Conservation (phyloP, 169 alveolate genomes). For the Cryptosporidium sp. region DNA sequence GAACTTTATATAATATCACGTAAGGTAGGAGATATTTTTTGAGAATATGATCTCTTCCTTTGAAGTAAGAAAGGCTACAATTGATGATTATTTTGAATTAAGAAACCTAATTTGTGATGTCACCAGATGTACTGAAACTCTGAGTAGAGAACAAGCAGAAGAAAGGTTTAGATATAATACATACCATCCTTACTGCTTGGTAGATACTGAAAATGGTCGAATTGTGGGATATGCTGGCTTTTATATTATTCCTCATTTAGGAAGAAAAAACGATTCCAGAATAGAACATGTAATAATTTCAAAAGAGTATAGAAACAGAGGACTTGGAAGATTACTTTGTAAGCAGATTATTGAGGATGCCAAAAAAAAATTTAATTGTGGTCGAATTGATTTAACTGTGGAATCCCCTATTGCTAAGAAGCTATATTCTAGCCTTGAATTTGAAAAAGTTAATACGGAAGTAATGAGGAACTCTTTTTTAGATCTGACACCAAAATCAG, state of each 20-base stretch:
- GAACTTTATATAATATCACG: not conserved
- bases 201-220: constrained; percentile 29
- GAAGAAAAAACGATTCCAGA: constrained; percentile 64
- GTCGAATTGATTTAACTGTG: constrained; percentile 65
- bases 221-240: constrained; percentile 68
- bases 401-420: constrained; percentile 50
- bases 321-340: constrained; percentile 53
- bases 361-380: constrained; percentile 51
- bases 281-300: constrained; percentile 56
- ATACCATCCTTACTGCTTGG: constrained; percentile 53
- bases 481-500: not conserved
- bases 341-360: constrained; percentile 62
- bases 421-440: constrained; percentile 47
- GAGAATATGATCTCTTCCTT: not conserved
- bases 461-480: constrained; percentile 57
- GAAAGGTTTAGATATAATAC: constrained; percentile 34
- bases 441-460: constrained; percentile 34
- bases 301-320: constrained; percentile 55
- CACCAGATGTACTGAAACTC: constrained; percentile 18
- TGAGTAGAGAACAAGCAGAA: constrained; percentile 9
- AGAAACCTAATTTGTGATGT: constrained; percentile 39
- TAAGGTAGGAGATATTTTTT: not conserved
- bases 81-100: constrained; percentile 38
- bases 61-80: constrained; percentile 50
- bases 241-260: constrained; percentile 65